These are phyloP conservation scores for Pyracantha coccinea DNA, from an alignment of 331 rosid genomes.

Conservation along the genomic window DNA sequence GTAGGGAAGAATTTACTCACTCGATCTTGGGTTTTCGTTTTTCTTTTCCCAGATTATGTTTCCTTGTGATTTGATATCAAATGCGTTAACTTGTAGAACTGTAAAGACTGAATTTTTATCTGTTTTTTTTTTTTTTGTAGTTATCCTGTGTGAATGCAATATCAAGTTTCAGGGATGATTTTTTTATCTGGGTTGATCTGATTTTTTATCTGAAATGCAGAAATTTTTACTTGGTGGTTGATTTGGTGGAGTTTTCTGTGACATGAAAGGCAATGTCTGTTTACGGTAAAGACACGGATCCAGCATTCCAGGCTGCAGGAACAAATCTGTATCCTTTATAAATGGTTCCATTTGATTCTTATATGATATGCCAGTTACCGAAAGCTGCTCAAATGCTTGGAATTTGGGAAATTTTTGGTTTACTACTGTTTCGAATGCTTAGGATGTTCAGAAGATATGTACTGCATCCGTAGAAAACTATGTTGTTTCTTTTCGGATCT, in stretches of 20 bases:
- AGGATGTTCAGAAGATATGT: background rate
- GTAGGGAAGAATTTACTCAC: too few species aligned
- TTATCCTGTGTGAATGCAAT: background rate
- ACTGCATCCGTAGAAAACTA: background rate
- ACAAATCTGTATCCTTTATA: constrained; percentile 69
- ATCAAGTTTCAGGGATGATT: too few species aligned
- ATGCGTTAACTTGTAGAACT: too few species aligned
- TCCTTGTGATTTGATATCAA: background rate
- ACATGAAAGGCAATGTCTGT: constrained; percentile 53
- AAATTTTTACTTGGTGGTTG: constrained; percentile 1
- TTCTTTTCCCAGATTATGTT: background rate
- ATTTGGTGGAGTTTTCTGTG: constrained; percentile 17
- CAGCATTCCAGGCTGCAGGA: constrained; percentile 78
- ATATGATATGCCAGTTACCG: too few species aligned
- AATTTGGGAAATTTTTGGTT: background rate
- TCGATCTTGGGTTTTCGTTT: too few species aligned
- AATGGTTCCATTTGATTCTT: constrained; percentile 8
- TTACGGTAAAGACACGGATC: constrained; percentile 60
- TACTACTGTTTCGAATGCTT: background rate
- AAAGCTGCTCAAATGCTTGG: too few species aligned
- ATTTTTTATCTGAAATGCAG: constrained; percentile 20
- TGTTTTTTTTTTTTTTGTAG: background rate
- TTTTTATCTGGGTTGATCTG: too few species aligned
- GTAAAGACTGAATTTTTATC: too few species aligned
- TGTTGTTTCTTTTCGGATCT: background rate